Evolutionary conservation across 257 asterid genomes (phyloP), one percentile per base, ranked within the genome.

Genomic region (Haberlea rhodopensis): DNA sequence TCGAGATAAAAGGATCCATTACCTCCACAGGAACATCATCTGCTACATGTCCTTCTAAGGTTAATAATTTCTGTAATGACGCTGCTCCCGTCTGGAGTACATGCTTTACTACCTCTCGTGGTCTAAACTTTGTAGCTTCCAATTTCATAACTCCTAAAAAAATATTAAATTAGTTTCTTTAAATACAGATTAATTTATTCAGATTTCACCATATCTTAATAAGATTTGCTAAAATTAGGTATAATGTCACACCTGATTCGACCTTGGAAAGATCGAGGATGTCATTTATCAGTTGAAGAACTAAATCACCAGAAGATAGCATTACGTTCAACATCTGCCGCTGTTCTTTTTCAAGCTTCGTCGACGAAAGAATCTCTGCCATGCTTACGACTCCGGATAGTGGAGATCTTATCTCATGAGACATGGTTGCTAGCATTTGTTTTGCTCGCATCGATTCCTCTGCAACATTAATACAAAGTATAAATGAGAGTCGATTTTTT

Each of bases 361-460:
- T 85, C 24, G 87, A 84, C 46, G 92, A 78, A 58, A 90, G 97
- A 70, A 90, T 88, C 76, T 90, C 95, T 0, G 96, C 86, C 87
- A 90, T 87, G 92, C 97, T 79, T 45, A 90, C 92, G 7, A 90
- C 97, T 66, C 97, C 97, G 6, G 97, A 87, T 28, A 90, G 69
- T 37, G 97, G 97, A 62, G 97, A 90, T 65, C 97, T 70, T 80
- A 90, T 90, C 87, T 90, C 97, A 57, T 90, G 97, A 40, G 97
- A 87, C 97, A 90, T 90, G 16, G 97, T 90, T 32, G 97, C 97
- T 32, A 90, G 84, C 97, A 90, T 90, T 79, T 90, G 96, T 56
- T 90, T 90, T 25, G 96, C 97, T 34, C 97, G 76, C 96, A 90
- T 90, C 2, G 95, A 85, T 76, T 90, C 96, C 97, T 90, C 96